These are phyloP conservation scores for Starmera dryadoides DNA, from an alignment of 805 yeast species.

Conservation along the genomic window DNA sequence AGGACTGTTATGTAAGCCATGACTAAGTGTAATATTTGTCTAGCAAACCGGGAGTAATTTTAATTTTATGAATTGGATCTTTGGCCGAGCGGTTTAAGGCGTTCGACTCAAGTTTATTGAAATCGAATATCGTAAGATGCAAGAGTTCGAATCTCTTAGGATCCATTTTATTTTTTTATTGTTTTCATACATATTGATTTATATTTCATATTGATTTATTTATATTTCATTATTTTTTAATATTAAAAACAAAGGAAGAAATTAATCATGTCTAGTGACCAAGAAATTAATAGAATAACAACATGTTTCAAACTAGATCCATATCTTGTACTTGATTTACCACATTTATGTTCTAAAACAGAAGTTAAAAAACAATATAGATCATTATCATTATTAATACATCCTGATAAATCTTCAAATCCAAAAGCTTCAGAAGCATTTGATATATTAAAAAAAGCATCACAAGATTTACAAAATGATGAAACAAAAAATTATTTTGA, in stretches of 20 bases:
- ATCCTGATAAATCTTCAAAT: constrained; percentile 59
- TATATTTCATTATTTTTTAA: no score
- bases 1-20: no score
- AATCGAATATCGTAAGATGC: constrained; percentile 1
- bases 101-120: constrained; percentile 1
- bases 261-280: no score
- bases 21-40: no score
- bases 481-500: constrained; percentile 34
- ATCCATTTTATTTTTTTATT: neutral
- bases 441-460: constrained; percentile 50
- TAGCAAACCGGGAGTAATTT: no score
- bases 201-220: no score
- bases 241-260: no score
- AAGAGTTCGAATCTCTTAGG: constrained; percentile 1
- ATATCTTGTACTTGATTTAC: neutral
- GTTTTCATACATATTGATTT: neutral
- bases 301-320: neutral
- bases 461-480: constrained; percentile 31
- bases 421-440: constrained; percentile 59
- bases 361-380: constrained; percentile 39
- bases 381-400: constrained; percentile 54
- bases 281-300: neutral
- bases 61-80: neutral
- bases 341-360: neutral
- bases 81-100: constrained; percentile 4